Evolutionary conservation across 2,329 filamentous ascomycete species (phyloP), one percentile per base, ranked within the genome.

Genomic region (Phialocephala sp.): DNA sequence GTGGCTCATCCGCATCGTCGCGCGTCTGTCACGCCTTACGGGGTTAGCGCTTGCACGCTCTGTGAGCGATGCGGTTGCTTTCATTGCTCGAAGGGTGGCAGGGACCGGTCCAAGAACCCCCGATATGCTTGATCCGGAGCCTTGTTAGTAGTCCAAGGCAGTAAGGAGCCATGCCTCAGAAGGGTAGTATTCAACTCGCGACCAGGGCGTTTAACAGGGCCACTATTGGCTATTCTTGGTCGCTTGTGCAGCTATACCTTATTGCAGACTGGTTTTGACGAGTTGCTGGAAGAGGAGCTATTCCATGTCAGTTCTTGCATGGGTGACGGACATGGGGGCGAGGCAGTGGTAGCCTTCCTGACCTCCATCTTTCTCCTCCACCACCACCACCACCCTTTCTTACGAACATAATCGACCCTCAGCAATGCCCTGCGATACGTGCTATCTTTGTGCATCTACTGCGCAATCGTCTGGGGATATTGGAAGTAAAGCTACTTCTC

Each of bases 361-460:
- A 60, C 56, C 56, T 63, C 41, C 62, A 65, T 57, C 63, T 47
- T 63, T 60, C 63, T 62, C 64, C 64, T 66, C 66, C 62, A 67
- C 66, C 67, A 63, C 55, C 55, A 56, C 52, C 35, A 57, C 55
- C 35, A 39, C 55, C 35, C 22, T 41, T 63, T 67, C 64, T 68
- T 64, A 63, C 60, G 64, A 65, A 71, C 64, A 69, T 71, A 69
- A 69, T 69, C 67, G 52, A 68, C 62, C 61, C 63, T 69, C 72
- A 74, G 72, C 72, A 75, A 75, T 76, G 74, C 74, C 72, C 72
- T 69, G 60, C 71, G 68, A 72, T 66, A 68, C 66, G 66, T 74
- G 72, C 73, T 74, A 74, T 74, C 72, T 74, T 75, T 70, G 69
- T 72, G 69, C 69, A 71, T 66, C 62, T 68, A 71, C 71, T 73